phyloP scores from a whole-genome alignment of 306 rosid species.

The Trifolium dubium region DNA sequence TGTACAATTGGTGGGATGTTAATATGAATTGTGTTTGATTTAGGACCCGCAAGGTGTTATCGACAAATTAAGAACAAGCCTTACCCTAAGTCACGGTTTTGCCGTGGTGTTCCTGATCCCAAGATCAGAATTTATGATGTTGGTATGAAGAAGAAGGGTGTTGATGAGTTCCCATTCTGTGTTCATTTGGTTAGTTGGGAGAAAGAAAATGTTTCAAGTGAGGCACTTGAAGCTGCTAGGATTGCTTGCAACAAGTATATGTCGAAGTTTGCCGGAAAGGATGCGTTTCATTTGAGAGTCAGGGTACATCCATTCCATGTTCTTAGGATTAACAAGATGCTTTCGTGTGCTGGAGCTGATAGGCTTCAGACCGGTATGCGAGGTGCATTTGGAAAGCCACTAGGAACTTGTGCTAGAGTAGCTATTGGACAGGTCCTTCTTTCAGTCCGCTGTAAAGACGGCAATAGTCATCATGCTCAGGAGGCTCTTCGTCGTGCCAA shows the following conservation, averaged over 20 bases:
- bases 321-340: no score
- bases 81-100: constrained; percentile 8
- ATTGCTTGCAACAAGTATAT: constrained; percentile 9
- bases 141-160: no score
- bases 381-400: constrained; percentile 13
- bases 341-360: no score
- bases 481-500: no score
- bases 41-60: constrained; percentile 12
- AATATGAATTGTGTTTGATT: not conserved
- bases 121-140: not conserved
- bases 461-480: no score
- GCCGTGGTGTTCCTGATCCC: constrained; percentile 16
- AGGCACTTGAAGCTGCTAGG: constrained; percentile 7
- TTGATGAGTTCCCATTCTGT: not conserved
- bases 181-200: constrained; percentile 13
- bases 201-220: constrained; percentile 13
- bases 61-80: constrained; percentile 6
- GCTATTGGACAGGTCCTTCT: not conserved
- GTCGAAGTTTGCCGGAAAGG: constrained; percentile 8
- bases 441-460: not conserved
- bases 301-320: no score
- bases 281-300: constrained; percentile 7
- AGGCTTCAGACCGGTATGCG: constrained; percentile 5
- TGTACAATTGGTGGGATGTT: not conserved
- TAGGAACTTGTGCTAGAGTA: not conserved